Conservation (phyloP, 306 rosid genomes). For the Castanea sativa region DNA sequence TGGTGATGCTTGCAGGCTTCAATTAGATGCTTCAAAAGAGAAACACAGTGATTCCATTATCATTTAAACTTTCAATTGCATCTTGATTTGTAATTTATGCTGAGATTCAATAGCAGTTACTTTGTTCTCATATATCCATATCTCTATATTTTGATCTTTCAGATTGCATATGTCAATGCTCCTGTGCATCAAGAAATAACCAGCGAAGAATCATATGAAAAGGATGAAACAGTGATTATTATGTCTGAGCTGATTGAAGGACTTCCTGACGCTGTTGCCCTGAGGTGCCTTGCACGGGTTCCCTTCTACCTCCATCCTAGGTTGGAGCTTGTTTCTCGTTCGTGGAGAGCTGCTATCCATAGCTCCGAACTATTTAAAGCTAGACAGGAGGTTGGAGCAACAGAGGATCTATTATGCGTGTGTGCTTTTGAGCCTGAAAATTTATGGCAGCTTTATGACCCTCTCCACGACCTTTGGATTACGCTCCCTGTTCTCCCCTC, state of each 20-base stretch:
- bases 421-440: slow-evolving; percentile 96
- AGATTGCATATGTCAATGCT: slow-evolving; percentile 38
- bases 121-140: not conserved
- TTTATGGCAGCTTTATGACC: slow-evolving; percentile 91
- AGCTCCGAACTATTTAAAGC: slow-evolving; percentile 78
- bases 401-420: slow-evolving; percentile 80
- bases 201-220: slow-evolving; percentile 27
- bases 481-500: slow-evolving; percentile 96
- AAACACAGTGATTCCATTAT: not conserved
- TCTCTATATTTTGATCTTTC: slow-evolving; percentile 1
- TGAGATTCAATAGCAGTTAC: not conserved
- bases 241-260: slow-evolving; percentile 96
- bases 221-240: slow-evolving; percentile 52
- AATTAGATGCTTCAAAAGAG: not conserved
- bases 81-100: not conserved
- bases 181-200: slow-evolving; percentile 18
- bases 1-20: not conserved
- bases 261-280: slow-evolving; percentile 89
- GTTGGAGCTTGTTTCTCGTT: slow-evolving; percentile 80
- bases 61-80: not conserved
- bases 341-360: slow-evolving; percentile 84
- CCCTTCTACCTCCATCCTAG: slow-evolving; percentile 85
- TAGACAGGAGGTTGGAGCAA: slow-evolving; percentile 74
- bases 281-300: slow-evolving; percentile 91
- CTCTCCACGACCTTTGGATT: slow-evolving; percentile 84